phyloP scores from a whole-genome alignment of 345 rosid genomes.

The Cardamine chenopodiifolia region DNA sequence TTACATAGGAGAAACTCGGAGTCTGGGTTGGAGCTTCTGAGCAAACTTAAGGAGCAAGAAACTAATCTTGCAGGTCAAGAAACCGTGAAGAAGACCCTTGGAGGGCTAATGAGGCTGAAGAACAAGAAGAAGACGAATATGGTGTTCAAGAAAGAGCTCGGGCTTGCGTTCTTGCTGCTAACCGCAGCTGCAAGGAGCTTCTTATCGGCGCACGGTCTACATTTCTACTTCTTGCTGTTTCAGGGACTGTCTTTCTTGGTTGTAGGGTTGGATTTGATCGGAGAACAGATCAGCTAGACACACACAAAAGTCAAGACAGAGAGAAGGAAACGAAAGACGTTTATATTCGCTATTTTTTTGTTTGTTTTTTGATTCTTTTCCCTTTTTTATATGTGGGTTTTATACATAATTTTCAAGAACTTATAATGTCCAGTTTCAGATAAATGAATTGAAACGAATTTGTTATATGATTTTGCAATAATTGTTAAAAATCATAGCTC shows the following conservation, averaged over 20 bases:
- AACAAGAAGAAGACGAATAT: constrained; percentile 58
- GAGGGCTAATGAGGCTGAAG: constrained; percentile 33
- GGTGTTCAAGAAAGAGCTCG: constrained; percentile 78
- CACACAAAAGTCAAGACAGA: constrained; percentile 1
- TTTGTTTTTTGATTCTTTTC: constrained; percentile 35
- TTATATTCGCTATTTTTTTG: constrained; percentile 36
- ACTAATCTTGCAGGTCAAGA: constrained; percentile 28
- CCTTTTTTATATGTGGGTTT: constrained; percentile 38
- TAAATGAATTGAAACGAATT: constrained; percentile 35
- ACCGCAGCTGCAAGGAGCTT: constrained; percentile 86
- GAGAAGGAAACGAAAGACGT: constrained; percentile 14
- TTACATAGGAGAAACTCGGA: constrained; percentile 68
- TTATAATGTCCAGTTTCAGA: constrained; percentile 39
- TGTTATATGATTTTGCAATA: constrained; percentile 12
- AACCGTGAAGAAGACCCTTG: constrained; percentile 22
- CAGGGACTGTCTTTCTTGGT: constrained; percentile 85
- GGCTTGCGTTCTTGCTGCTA: constrained; percentile 75
- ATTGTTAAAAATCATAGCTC: constrained; percentile 6
- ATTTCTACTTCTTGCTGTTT: constrained; percentile 87
- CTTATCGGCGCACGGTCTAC: constrained; percentile 83
- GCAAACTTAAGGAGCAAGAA: constrained; percentile 62
- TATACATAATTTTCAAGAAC: constrained; percentile 37
- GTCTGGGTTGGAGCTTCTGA: constrained; percentile 64
- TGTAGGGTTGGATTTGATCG: constrained; percentile 90
- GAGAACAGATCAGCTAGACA: constrained; percentile 73